phyloP scores from a whole-genome alignment of 768 basidiomycete species.

The Agrocybe chaxingu region DNA sequence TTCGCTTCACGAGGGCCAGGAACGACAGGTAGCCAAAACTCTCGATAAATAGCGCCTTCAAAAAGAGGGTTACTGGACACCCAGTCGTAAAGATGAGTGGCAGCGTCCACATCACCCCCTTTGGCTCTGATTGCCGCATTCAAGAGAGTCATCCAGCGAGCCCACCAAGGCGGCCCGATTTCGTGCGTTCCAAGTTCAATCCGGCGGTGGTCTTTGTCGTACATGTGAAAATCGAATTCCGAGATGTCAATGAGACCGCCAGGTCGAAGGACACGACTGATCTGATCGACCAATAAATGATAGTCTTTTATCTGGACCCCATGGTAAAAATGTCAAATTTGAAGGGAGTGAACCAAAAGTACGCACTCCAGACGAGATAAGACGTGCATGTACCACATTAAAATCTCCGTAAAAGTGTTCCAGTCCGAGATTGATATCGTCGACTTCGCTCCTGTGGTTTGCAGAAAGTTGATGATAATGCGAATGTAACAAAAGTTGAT shows the following conservation, averaged over 20 bases:
- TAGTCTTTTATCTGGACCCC: conserved; percentile 65
- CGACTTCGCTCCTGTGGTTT: conserved; percentile 65
- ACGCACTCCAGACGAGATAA: conserved; percentile 72
- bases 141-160: conserved; percentile 60
- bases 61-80: conserved; percentile 50
- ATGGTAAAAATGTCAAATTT: conserved; percentile 12
- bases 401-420: conserved; percentile 81
- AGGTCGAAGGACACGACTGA: conserved; percentile 63
- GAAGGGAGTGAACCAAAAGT: conserved; percentile 1
- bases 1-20: conserved; percentile 38
- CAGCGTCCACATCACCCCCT: conserved; percentile 65
- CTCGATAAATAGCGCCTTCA: conserved; percentile 53
- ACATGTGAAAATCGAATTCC: conserved; percentile 70
- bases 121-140: conserved; percentile 47
- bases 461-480: conserved; percentile 3
- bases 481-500: conserved; percentile 6
- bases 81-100: conserved; percentile 54
- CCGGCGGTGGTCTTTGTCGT: conserved; percentile 46
- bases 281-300: conserved; percentile 58
- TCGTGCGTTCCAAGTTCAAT: conserved; percentile 40
- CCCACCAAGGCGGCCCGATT: conserved; percentile 52
- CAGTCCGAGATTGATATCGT: conserved; percentile 81
- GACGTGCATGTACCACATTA: conserved; percentile 69
- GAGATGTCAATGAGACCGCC: conserved; percentile 63
- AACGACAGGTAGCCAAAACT: conserved; percentile 63